Evolutionary conservation across 2,329 filamentous ascomycete genomes (phyloP).

Genomic region (Fonsecaea pedrosoi): DNA sequence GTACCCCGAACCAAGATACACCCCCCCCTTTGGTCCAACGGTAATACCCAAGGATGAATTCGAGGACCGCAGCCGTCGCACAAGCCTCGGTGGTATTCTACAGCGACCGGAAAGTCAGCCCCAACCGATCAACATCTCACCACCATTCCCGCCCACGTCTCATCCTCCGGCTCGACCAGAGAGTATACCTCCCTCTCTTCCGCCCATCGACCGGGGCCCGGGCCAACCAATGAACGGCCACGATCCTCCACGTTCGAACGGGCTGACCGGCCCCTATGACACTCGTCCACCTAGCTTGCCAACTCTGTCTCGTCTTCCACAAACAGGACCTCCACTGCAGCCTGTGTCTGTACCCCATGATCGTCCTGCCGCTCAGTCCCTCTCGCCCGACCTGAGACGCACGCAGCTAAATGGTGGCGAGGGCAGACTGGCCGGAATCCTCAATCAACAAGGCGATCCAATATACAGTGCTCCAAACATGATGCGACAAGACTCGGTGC

Average conservation of each 20-base stretch:
- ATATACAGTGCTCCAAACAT: slow-evolving; percentile 30
- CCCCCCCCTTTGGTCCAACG: slow-evolving; percentile 30
- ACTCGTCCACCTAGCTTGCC: slow-evolving; percentile 36
- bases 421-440: slow-evolving; percentile 30
- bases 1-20: slow-evolving; percentile 29
- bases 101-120: slow-evolving; percentile 49
- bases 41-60: slow-evolving; percentile 31
- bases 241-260: slow-evolving; percentile 34
- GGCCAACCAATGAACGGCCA: slow-evolving; percentile 16
- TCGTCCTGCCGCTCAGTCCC: slow-evolving; percentile 26
- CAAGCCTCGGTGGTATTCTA: slow-evolving; percentile 53
- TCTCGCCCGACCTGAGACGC: slow-evolving; percentile 38
- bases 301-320: slow-evolving; percentile 23
- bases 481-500: slow-evolving; percentile 40
- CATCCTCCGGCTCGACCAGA: slow-evolving; percentile 30
- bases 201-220: slow-evolving; percentile 23
- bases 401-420: slow-evolving; percentile 31
- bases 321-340: slow-evolving; percentile 21
- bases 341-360: slow-evolving; percentile 21
- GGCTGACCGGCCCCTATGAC: slow-evolving; percentile 34
- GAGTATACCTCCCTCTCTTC: slow-evolving; percentile 32
- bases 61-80: slow-evolving; percentile 45
- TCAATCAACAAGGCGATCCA: slow-evolving; percentile 29
- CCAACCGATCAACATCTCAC: slow-evolving; percentile 25
- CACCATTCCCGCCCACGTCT: slow-evolving; percentile 24